These are phyloP conservation scores for Cupressus sempervirens DNA, from an alignment of 75 land plant genomes.

Conservation along the genomic window DNA sequence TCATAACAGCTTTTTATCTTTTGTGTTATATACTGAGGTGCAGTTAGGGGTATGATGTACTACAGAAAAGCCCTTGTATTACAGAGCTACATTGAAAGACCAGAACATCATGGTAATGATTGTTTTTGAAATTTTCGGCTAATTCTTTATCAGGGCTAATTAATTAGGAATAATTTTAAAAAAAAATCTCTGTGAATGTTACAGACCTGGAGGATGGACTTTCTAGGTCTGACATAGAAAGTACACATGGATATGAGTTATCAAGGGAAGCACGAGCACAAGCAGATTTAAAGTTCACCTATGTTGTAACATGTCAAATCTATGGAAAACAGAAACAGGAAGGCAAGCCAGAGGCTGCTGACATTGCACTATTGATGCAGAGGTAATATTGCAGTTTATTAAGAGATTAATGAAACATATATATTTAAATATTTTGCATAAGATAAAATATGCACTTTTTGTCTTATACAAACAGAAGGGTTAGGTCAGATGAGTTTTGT, in stretches of 20 bases:
- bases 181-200: background rate
- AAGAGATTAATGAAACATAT: background rate
- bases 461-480: background rate
- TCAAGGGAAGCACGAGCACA: conserved; percentile 79
- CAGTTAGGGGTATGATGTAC: conserved; percentile 99
- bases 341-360: conserved; percentile 83
- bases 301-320: conserved; percentile 97
- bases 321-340: conserved; percentile 92
- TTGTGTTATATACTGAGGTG: conserved; percentile 4
- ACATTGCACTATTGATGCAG: conserved; percentile 86
- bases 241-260: conserved; percentile 48
- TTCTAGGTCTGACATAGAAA: conserved; percentile 14
- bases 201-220: conserved; percentile 40
- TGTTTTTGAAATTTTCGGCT: background rate
- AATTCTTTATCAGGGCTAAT: background rate
- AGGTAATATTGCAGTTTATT: conserved; percentile 28
- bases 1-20: background rate
- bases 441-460: background rate
- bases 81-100: conserved; percentile 71
- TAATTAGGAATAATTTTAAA: background rate
- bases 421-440: background rate
- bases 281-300: conserved; percentile 93
- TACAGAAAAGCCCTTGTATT: conserved; percentile 91
- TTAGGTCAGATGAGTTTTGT: background rate
- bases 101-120: conserved; percentile 38